Base-by-base conservation (phyloP, 306 rosid species). In the Pterocarpus macrocarpus region DNA sequence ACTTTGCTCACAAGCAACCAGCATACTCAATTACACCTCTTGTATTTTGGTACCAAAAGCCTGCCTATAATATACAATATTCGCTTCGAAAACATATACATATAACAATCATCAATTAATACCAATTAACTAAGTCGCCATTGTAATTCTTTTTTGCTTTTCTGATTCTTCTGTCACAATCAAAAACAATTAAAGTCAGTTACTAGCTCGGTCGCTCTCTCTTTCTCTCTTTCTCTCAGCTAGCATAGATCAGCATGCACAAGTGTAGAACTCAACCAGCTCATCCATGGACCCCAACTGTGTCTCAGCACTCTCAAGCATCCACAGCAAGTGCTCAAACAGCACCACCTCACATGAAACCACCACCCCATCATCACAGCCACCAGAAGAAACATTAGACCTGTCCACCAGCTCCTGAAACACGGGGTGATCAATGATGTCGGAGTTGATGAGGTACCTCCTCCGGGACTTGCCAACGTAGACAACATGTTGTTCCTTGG, bases 291-390 rank as follows among this genome's bases (percentile, higher is more conserved):
- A 90, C 15, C 97, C 97, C 90, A 95, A 44, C 69, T 90, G 97
- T 8, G 83, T 79, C 77, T 83, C 97, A 1, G 81, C 81, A 77
- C 91, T 89, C 59, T 92, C 91, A 12, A 95, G 91, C 95, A 95
- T 93, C 99, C 99, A 95, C 47, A 95, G 67, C 85, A 95, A 79
- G 85, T 95, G 99, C 80, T 95, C 97, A 15, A 95, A 95, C 87
- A 95, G 75, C 62, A 95, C 99, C 53, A 95, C 97, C 83, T 95
- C 97, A 65, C 99, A 92, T 0, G 92, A 76, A 35, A 91, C 91
- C 34, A 82, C 88, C 2, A 90, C 80, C 6, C 85, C 92, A 2
- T 76, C 84, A 7, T 70, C 84, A 17, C 38, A 14, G 35, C 6
- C 6, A 47, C 28, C 14, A 7, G 47, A 30, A 0, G 28, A 36